Base-by-base conservation (phyloP, 768 basidiomycete species). In the Tremella mesenterica region DNA sequence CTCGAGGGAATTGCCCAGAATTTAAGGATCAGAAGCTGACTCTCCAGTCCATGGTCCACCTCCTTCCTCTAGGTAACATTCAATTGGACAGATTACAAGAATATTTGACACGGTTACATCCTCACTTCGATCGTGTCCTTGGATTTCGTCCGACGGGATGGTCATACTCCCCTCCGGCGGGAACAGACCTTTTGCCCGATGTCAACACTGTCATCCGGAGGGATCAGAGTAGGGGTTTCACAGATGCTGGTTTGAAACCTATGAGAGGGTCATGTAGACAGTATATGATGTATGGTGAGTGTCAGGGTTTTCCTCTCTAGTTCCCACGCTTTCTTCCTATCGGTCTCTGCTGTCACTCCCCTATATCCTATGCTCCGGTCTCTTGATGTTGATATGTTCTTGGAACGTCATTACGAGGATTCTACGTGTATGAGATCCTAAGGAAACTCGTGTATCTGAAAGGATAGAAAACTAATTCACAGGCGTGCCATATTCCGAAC, bases 61-160 rank as follows among this genome's bases (percentile, higher is more conserved):
- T 99, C 21, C 79, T 93, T 3, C 89, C 91, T 1, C 76, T 99
- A 8, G 66, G 69, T 14, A 75, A 81, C 43, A 83, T 96, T 54
- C 80, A 81, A 2, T 80, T 82, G 0, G 92, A 97, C 61, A 79
- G 80, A 52, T 78, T 99, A 29, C 82, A 82, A 67, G 73, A 75
- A 2, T 97, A 99, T 65, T 75, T 88, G 20, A 81, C 83, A 38
- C 81, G 81, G 5, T 88, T 83, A 66, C 81, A 84, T 49, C 82
- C 82, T 4, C 77, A 75, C 12, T 97, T 85, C 67, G 79, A 78
- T 44, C 82, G 80, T 49, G 81, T 81, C 1, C 77, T 95, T 12
- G 92, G 85, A 0, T 86, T 97, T 60, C 76, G 92, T 53, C 95
- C 95, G 0, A 97, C 95, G 0, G 95, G 95, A 30, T 97, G 93